Conservation (phyloP, 2,329 filamentous ascomycete species). For the Colletotrichum horii region DNA sequence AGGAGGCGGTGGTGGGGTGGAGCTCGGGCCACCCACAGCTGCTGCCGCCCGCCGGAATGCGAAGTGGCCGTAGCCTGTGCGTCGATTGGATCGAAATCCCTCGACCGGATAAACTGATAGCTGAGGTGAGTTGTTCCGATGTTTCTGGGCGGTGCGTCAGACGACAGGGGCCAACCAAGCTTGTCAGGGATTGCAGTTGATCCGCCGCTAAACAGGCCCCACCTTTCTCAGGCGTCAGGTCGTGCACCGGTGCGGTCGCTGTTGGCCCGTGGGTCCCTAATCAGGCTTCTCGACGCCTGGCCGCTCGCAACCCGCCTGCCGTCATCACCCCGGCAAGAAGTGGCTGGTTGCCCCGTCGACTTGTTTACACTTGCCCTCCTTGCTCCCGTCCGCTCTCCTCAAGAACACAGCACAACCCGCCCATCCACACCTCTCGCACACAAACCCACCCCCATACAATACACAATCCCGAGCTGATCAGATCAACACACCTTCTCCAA, state of each 20-base stretch:
- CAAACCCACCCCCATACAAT: constrained; percentile 20
- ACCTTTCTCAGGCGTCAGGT: neutral
- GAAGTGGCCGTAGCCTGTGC: neutral
- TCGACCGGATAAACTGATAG: constrained; percentile 13
- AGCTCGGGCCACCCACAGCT: constrained; percentile 5
- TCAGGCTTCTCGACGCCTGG: neutral
- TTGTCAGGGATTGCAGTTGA: constrained; percentile 7
- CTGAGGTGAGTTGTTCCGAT: neutral
- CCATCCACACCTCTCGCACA: constrained; percentile 20
- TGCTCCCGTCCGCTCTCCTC: constrained; percentile 20
- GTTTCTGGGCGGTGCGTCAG: neutral
- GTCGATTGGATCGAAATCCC: neutral
- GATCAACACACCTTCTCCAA: constrained; percentile 10
- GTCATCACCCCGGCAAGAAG: constrained; percentile 23
- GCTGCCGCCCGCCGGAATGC: neutral
- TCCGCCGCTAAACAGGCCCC: constrained; percentile 7
- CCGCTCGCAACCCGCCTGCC: constrained; percentile 11
- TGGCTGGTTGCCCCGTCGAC: constrained; percentile 28
- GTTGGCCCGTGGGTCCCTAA: constrained; percentile 1
- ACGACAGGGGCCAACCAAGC: constrained; percentile 2
- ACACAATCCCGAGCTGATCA: constrained; percentile 7
- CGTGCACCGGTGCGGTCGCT: too few species aligned
- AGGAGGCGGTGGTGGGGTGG: constrained; percentile 12
- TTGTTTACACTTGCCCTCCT: constrained; percentile 27
- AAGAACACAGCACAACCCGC: constrained; percentile 23